Percentiles rank a stretch among this genome's conserved stretches.
Conservation (phyloP, 2,329 filamentous ascomycete genomes). For the Verticillium nonalfalfae region DNA sequence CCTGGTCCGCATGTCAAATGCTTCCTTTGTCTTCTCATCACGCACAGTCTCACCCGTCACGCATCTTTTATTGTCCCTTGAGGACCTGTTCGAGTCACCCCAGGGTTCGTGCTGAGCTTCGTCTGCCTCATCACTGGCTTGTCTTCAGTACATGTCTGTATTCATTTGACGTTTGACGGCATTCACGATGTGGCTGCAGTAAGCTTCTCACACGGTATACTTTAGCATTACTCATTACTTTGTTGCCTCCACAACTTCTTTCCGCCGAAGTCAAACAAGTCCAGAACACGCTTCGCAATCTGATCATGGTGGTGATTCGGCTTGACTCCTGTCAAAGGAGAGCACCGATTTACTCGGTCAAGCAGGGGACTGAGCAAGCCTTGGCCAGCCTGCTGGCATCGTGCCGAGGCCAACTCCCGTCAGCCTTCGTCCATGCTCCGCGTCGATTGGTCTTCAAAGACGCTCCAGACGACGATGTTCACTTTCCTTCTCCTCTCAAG, state of each 20-base stretch:
- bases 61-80: constrained; percentile 1
- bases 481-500: constrained; percentile 32
- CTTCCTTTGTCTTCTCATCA: not conserved
- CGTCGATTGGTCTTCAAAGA: constrained; percentile 23
- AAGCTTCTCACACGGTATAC: constrained; percentile 2
- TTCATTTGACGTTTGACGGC: constrained; percentile 2
- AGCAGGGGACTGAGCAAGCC: constrained; percentile 20
- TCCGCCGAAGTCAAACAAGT: not conserved
- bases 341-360: constrained; percentile 20
- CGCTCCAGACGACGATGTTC: constrained; percentile 20
- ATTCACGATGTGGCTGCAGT: constrained; percentile 6
- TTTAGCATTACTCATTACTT: not conserved
- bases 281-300: not conserved
- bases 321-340: constrained; percentile 7
- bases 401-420: constrained; percentile 23
- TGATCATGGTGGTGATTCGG: constrained; percentile 7
- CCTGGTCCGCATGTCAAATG: not conserved
- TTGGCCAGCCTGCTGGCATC: constrained; percentile 18
- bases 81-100: not conserved
- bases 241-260: not conserved
- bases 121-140: too few species aligned
- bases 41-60: constrained; percentile 2
- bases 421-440: constrained; percentile 18
- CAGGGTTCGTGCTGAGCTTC: too few species aligned
- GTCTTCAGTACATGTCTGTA: constrained; percentile 2